Evolutionary conservation across 192 early-diverging fungal genomes (phyloP), one percentile per base, ranked within the genome.

Genomic region (Physocladia obscura): DNA sequence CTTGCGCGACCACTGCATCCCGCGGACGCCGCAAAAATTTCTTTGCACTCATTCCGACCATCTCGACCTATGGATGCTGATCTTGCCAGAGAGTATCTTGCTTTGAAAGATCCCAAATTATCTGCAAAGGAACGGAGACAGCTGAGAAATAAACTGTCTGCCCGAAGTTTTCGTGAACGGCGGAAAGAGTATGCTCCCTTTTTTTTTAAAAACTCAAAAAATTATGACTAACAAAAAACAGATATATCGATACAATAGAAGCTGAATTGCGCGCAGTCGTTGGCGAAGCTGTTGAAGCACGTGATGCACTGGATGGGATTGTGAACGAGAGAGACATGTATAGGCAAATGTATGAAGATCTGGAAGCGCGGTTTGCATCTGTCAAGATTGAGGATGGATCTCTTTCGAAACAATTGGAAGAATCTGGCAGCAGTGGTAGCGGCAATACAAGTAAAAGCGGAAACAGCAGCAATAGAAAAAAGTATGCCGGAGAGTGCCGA

Each of bases 61-160:
- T 34, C 30, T 29, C 39, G 62, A 34, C 48, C 62, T 15, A 65
- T 65, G 62, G 62, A 49, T 24, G 27, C 62, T 15, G 62, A 65
- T 50, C 31, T 65, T 2, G 62, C 62, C 1, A 32, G 35, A 13
- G 17, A 65, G 37, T 65, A 65, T 34, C 26, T 65, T 27, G 67
- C 44, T 19, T 36, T 74, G 11, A 74, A 67, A 26, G 57, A 74
- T 37, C 62, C 62, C 13, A 22, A 49, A 5, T 54, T 93, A 76
- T 77, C 86, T 11, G 83, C 88, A 19, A 92, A 89, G 74, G 90
- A 94, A 76, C 81, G 90, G 34, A 83, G 92, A 26, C 90, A 91
- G 79, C 76, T 93, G 74, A 81, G 92, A 56, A 94, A 94, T 81
- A 94, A 94, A 71, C 88, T 94, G 35, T 91, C 89, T 22, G 92